Conservation (phyloP, 306 rosid species). For the Dalbergia cultrata region DNA sequence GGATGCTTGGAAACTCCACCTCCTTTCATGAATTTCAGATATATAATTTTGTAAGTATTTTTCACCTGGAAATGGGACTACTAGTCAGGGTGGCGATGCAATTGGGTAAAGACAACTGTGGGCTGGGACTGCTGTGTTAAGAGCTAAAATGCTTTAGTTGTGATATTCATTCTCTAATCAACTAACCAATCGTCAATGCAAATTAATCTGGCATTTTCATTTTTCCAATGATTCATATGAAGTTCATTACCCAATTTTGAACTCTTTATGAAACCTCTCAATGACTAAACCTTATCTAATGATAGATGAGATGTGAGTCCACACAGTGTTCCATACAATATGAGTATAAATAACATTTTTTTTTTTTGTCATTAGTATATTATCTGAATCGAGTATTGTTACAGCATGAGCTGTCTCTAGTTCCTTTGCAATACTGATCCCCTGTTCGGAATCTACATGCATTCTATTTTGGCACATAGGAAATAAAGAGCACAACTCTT, state of each 20-base stretch:
- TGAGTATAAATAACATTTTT: too few relatives aligned
- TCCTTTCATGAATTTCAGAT: constrained; percentile 24
- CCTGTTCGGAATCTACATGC: too few relatives aligned
- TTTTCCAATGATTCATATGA: background rate
- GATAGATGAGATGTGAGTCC: too few relatives aligned
- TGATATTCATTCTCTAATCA: background rate
- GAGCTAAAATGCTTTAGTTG: constrained; percentile 1
- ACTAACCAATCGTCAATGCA: background rate
- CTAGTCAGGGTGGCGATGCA: background rate
- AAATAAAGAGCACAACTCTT: background rate
- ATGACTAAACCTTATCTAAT: too few relatives aligned
- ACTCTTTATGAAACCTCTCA: background rate
- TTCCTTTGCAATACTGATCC: too few relatives aligned
- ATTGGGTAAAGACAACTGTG: background rate
- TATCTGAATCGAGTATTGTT: background rate
- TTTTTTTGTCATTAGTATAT: background rate
- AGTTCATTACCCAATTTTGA: constrained; percentile 10
- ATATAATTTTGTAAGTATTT: constrained; percentile 2
- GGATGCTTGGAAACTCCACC: constrained; percentile 25
- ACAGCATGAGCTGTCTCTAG: too few relatives aligned
- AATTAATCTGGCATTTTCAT: too few relatives aligned
- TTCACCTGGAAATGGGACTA: constrained; percentile 10
- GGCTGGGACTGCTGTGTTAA: background rate
- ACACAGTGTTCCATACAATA: too few relatives aligned
- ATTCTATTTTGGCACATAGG: too few relatives aligned